Base-by-base conservation (phyloP, 2,329 filamentous ascomycete genomes). In the Claviceps sp. region DNA sequence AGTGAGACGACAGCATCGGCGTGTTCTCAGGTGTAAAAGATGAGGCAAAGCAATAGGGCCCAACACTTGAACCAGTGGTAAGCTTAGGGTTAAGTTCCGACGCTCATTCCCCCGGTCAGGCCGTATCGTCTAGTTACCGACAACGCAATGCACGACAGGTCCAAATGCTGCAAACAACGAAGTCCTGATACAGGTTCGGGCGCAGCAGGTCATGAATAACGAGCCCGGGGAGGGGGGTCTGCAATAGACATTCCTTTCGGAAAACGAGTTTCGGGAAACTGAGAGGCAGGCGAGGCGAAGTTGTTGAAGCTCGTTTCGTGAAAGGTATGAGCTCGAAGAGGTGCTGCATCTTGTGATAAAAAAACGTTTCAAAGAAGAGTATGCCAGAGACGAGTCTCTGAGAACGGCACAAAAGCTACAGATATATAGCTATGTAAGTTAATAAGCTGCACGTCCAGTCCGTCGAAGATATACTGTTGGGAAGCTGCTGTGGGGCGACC, bases 1-100 rank as follows among this genome's bases (percentile, higher is more conserved):
- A 76, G 74, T 71, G 71, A 72, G 64, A 56, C 59, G 60, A 56
- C 63, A 62, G 53, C 67, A 59, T 52, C 62, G 58, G 54, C 58
- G 50, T 55, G 58, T 60, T 57, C 58, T 51, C 56, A 58, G 60
- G 66, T 69, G 63, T 89, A 89, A 66, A 90, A 80, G 76, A 76
- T 72, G 73, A 72, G 29, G 70, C 77, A 71, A 76, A 69, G 82
- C 82, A 82, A 85, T 83, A 78, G 71, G 76, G 75, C 80, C 80
- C 81, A 86, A 89, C 63, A 77, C 85, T 86, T 56, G 60, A 66
- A 80, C 87, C 86, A 85, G 81, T 73, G 68, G 65, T 72, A 69
- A 73, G 73, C 78, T 86, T 95, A 95, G 90, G 90, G 90, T 95
- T 95, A 95, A 90, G 86, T 90, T 90, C 86, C 88, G 82, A 84